These are phyloP conservation scores for Blastobotrys attinorum DNA, from an alignment of 805 yeast species.

Conservation along the genomic window DNA sequence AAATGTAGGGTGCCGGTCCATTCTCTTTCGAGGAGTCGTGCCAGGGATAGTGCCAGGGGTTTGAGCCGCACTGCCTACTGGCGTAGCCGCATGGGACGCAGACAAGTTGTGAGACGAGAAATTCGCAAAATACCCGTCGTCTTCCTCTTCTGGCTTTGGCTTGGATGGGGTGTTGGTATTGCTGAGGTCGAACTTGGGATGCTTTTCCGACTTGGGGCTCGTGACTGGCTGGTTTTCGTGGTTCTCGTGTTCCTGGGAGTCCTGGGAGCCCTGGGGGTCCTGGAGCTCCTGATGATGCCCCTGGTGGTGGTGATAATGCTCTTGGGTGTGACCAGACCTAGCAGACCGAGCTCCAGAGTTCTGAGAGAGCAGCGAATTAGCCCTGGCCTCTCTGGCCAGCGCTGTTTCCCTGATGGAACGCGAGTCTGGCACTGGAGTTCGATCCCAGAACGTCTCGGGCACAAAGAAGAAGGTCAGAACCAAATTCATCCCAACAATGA, in stretches of 20 bases:
- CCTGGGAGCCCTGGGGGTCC: too few species aligned
- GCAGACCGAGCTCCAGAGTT: neutral
- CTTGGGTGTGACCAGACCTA: neutral
- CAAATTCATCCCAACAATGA: slow-evolving; percentile 41
- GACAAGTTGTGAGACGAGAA: neutral
- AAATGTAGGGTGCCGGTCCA: slow-evolving; percentile 2
- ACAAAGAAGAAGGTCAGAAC: slow-evolving; percentile 44
- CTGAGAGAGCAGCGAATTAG: slow-evolving; percentile 14
- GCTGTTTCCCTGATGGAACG: slow-evolving; percentile 41
- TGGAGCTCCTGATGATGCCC: too few species aligned
- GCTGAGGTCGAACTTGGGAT: neutral
- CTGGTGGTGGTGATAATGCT: neutral
- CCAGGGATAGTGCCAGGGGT: neutral
- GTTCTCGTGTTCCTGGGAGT: neutral
- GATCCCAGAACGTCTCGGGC: slow-evolving; percentile 59
- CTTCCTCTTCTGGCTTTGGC: neutral
- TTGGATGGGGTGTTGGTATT: neutral
- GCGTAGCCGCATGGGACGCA: neutral
- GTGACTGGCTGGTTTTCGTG: neutral
- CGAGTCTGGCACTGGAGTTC: slow-evolving; percentile 43
- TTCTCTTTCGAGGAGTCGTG: neutral
- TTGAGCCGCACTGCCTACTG: neutral
- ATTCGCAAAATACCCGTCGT: neutral
- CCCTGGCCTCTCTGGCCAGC: slow-evolving; percentile 36
- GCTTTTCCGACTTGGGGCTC: neutral